Evolutionary conservation across 768 basidiomycete species (phyloP).

Genomic region (Porphyrellus cyaneotinctus): DNA sequence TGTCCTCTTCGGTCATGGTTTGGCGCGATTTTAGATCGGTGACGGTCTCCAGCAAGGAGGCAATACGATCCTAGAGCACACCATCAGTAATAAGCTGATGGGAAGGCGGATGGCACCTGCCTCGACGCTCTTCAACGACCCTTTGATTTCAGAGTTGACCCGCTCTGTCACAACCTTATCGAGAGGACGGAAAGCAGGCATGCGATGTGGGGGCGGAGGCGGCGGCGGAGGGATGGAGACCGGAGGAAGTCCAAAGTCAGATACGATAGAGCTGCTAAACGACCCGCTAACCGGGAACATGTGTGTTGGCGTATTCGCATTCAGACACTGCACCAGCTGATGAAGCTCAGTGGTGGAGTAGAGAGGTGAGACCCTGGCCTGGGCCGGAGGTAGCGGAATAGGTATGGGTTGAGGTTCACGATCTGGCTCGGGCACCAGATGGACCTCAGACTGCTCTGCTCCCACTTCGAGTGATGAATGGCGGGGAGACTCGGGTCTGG

Average conservation of each 20-base stretch:
- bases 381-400: slow-evolving; percentile 1
- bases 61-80: slow-evolving; percentile 23
- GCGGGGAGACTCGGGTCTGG: slow-evolving; percentile 33
- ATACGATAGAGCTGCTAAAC: slow-evolving; percentile 19
- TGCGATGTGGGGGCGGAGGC: slow-evolving; percentile 3
- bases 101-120: slow-evolving; percentile 1
- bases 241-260: slow-evolving; percentile 17
- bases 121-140: slow-evolving; percentile 21
- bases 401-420: slow-evolving; percentile 5
- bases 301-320: slow-evolving; percentile 13
- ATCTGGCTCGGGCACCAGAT: neutral
- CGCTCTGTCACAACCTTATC: slow-evolving; percentile 18
- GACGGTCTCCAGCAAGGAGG: slow-evolving; percentile 18
- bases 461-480: slow-evolving; percentile 15
- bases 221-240: slow-evolving; percentile 8
- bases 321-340: slow-evolving; percentile 18
- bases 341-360: slow-evolving; percentile 4
- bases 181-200: slow-evolving; percentile 13
- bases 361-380: slow-evolving; percentile 13
- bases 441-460: slow-evolving; percentile 5
- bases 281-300: slow-evolving; percentile 17
- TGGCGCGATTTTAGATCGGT: slow-evolving; percentile 24
- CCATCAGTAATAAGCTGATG: neutral
- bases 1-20: slow-evolving; percentile 25
- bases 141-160: slow-evolving; percentile 21